Evolutionary conservation across 768 basidiomycete genomes (phyloP), one percentile per base, ranked within the genome.

Genomic region (Boletus patriciae): DNA sequence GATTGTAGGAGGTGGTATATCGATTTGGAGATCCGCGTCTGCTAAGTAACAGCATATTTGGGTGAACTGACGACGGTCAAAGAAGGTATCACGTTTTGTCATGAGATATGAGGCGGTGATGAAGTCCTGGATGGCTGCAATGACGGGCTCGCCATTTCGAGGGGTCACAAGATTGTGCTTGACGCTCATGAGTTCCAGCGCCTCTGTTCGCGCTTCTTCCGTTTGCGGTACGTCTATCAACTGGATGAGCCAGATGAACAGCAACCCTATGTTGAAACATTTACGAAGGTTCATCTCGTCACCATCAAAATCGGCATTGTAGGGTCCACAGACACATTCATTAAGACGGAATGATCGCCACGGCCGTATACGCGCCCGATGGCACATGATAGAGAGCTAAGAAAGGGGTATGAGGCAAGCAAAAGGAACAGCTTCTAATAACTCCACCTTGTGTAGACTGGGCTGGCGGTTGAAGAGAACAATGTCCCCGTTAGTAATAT

Each of bases 201-300:
- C 97, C 73, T 99, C 97, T 11, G 95, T 96, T 48, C 96, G 80
- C 4, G 97, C 94, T 75, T 99, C 97, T 73, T 99, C 97, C 0
- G 97, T 99, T 73, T 99, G 97, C 0, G 97, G 97, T 2, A 99
- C 93, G 73, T 99, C 95, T 98, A 15, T 19, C 21, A 45, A 52
- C 5, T 21, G 3, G 27, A 50, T 60, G 42, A 64, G 46, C 15
- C 6, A 21, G 6, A 19, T 54, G 31, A 48, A 58, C 37, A 5
- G 46, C 27, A 46, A 31, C 2, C 18, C 5, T 60, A 4, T 38
- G 50, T 27, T 29, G 37, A 15, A 57, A 45, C 49, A 70, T 92
- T 66, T 66, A 95, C 96, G 97, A 66, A 99, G 77, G 74, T 99
- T 99, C 97, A 99, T 99, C 72, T 99, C 97, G 70, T 99, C 97